A percentile compares a stretch with the other conserved stretches of the same genome.
phyloP scores from a whole-genome alignment of 2,329 filamentous ascomycete genomes.

The Emericellopsis atlantica region DNA sequence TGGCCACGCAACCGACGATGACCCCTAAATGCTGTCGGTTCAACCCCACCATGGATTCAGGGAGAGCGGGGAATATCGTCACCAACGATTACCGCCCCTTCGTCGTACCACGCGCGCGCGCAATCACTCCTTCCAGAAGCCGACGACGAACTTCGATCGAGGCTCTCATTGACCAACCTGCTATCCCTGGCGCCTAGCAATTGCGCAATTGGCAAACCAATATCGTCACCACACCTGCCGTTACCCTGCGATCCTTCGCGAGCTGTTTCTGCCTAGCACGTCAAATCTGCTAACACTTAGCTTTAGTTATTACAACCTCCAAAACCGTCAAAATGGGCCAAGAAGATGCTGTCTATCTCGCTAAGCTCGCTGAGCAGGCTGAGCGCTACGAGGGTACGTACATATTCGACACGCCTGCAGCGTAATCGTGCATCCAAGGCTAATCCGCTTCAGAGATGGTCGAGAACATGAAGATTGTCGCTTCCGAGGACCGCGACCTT shows the following conservation, averaged over 20 bases:
- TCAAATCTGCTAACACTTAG: not conserved
- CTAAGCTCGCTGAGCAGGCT: conserved; percentile 99
- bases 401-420: not conserved
- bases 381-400: conserved; percentile 96
- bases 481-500: conserved; percentile 71
- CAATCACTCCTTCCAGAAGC: not conserved
- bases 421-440: not conserved
- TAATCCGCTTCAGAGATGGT: conserved; percentile 67
- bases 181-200: too few relatives aligned
- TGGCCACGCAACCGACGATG: not conserved
- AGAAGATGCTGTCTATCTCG: conserved; percentile 98
- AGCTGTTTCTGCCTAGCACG: not conserved
- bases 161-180: too few relatives aligned
- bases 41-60: conserved; percentile 3
- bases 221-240: not conserved
- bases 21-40: not conserved
- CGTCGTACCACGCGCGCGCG: not conserved
- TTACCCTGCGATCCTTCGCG: not conserved
- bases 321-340: conserved; percentile 73
- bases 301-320: not conserved
- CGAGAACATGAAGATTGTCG: conserved; percentile 99
- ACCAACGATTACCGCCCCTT: not conserved
- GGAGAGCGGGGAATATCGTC: conserved; percentile 2
- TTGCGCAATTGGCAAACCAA: too few relatives aligned
- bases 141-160: not conserved